A percentile compares a stretch with the other conserved stretches of the same genome.
These are phyloP conservation scores for Trichoderma virens DNA, from an alignment of 495 filamentous ascomycete species.

Conservation along the genomic window DNA sequence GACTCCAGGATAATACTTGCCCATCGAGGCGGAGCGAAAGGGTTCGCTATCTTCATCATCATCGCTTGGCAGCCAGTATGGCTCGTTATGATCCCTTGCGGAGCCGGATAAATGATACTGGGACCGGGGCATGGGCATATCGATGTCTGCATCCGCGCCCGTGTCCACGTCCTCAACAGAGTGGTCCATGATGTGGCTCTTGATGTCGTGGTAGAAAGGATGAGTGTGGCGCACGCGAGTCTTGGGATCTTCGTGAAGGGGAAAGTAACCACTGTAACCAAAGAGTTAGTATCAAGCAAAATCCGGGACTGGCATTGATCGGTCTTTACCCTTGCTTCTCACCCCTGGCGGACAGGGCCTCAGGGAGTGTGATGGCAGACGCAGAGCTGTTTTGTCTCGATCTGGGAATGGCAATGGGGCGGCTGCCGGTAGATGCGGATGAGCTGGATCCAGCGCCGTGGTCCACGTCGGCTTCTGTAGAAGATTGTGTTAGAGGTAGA, in stretches of 20 bases:
- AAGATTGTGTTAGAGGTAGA: background rate
- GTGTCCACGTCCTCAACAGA: background rate
- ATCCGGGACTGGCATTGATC: conserved; percentile 8
- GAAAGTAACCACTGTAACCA: conserved; percentile 40
- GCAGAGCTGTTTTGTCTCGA: conserved; percentile 24
- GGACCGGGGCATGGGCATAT: conserved; percentile 1
- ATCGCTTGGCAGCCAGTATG: background rate
- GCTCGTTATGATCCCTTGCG: background rate
- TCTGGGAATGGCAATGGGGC: conserved; percentile 40
- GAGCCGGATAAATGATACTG: background rate
- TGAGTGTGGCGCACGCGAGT: conserved; percentile 29
- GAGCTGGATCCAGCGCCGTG: background rate
- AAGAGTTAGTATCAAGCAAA: background rate
- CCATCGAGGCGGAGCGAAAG: conserved; percentile 24
- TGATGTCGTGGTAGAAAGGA: conserved; percentile 32
- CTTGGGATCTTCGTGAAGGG: conserved; percentile 39
- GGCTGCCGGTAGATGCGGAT: conserved; percentile 18
- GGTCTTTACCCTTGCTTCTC: conserved; percentile 41
- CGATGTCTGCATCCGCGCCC: background rate
- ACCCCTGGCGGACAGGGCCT: conserved; percentile 41
- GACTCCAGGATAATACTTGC: conserved; percentile 50
- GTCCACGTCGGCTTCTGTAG: background rate
- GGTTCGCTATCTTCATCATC: background rate
- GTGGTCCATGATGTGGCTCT: conserved; percentile 11
- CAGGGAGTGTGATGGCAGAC: conserved; percentile 30